These are phyloP conservation scores for Hylodesmum podocarpum DNA, from an alignment of 306 rosid genomes.

Conservation along the genomic window DNA sequence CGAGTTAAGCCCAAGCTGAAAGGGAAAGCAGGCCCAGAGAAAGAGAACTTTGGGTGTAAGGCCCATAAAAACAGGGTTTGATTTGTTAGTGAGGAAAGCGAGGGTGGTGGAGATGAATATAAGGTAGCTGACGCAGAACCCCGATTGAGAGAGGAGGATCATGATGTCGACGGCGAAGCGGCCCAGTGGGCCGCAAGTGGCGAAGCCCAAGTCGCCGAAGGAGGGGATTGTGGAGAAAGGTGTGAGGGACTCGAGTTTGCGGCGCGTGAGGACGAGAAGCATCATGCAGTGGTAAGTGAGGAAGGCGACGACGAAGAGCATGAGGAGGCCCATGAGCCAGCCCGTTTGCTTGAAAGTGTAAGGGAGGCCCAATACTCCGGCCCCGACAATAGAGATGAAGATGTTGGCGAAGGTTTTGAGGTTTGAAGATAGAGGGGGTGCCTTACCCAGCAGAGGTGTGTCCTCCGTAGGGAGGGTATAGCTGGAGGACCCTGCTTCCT, in stretches of 20 bases:
- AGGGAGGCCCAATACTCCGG: conserved; percentile 76
- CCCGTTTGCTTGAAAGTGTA: conserved; percentile 70
- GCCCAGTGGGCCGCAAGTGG: conserved; percentile 54
- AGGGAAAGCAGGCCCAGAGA: conserved; percentile 69
- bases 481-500: conserved; percentile 53
- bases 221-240: conserved; percentile 52
- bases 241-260: conserved; percentile 46
- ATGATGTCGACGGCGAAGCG: conserved; percentile 58
- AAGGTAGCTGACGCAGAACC: conserved; percentile 70
- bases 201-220: conserved; percentile 68
- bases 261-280: conserved; percentile 66
- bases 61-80: conserved; percentile 40
- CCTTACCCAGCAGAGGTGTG: conserved; percentile 51
- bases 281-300: conserved; percentile 77
- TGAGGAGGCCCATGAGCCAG: conserved; percentile 52
- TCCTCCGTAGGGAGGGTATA: conserved; percentile 45
- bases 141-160: conserved; percentile 68
- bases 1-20: conserved; percentile 69
- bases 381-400: conserved; percentile 70
- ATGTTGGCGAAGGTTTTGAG: conserved; percentile 67
- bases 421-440: conserved; percentile 48
- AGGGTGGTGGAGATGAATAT: conserved; percentile 63
- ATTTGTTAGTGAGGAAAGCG: conserved; percentile 27
- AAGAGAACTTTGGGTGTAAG: conserved; percentile 46
- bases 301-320: conserved; percentile 53